Base-by-base conservation (phyloP, 2,329 filamentous ascomycete species). In the Diplocarpon mali region DNA sequence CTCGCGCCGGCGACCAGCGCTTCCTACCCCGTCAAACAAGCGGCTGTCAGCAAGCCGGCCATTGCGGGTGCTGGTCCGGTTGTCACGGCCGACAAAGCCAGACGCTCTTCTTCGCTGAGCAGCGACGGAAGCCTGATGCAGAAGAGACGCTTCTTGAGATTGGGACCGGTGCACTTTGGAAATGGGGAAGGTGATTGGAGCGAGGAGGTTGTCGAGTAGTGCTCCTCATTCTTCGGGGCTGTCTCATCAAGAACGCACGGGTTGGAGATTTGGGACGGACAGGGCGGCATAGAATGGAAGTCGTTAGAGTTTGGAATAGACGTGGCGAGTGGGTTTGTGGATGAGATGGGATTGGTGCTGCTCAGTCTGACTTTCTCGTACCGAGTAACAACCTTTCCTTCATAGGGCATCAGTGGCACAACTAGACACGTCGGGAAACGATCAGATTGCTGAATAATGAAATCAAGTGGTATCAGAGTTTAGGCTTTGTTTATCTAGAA, bases 151-250 rank as follows among this genome's bases (percentile, higher is more conserved):
- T 60, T 58, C 44, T 48, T 60, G 42, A 58, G 52, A 41, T 40
- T 61, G 41, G 53, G 54, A 1, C 57, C 56, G 14, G 56, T 60
- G 17, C 54, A 59, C 43, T 52, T 46, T 29, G 55, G 58, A 2
- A 47, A 46, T 30, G 44, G 48, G 12, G 51, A 47, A 15, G 52
- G 54, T n/a, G 59, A 59, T 46, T 60, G 56, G 54, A 58, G 54
- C 44, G 57, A 59, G 51, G 51, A 55, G 16, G 53, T 53, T 37
- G 17, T 57, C 17, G 40, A 48, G 28, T 47, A 32, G 20, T 4
- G 20, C 20, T 24, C 4, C 20, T 24, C 20, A 24, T 24, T 24
- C 7, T 24, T 24, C 4, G 7, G 7, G 20, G 20, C 3, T 24
- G 20, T 7, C 7, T 24, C 7, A 24, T 24, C 4, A 24, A 24